These are phyloP conservation scores for Amanita polypyramis DNA, from an alignment of 768 basidiomycete species.

Conservation along the genomic window DNA sequence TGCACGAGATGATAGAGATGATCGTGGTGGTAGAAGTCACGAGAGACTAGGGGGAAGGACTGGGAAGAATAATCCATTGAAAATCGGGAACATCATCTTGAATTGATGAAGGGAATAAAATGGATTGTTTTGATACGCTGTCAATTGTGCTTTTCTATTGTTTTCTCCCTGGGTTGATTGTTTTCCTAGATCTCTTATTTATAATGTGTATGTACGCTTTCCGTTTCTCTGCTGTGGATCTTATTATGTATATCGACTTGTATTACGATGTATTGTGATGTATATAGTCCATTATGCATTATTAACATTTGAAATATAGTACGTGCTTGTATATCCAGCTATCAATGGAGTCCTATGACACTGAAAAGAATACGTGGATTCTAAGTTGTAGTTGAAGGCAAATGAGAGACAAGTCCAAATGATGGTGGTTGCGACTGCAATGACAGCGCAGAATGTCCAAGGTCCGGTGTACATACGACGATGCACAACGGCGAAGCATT, in stretches of 20 bases:
- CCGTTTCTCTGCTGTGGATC: background rate
- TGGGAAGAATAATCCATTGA: constrained; percentile 57
- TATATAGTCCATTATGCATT: background rate
- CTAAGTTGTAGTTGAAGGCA: background rate
- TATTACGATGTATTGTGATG: background rate
- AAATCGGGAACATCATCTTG: constrained; percentile 64
- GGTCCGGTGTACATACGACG: background rate
- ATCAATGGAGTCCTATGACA: background rate
- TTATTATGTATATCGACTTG: background rate
- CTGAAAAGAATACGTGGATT: background rate
- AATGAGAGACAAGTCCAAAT: background rate
- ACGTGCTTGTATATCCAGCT: background rate
- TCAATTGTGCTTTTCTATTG: background rate
- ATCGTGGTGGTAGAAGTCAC: constrained; percentile 13
- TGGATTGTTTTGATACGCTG: background rate
- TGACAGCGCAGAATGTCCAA: background rate
- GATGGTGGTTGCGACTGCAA: background rate
- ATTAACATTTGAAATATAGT: background rate
- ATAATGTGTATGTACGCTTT: background rate
- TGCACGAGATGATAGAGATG: constrained; percentile 13
- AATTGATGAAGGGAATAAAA: constrained; percentile 17
- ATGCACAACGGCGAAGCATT: background rate
- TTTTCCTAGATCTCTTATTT: too few relatives aligned
- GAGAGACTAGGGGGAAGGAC: constrained; percentile 7
- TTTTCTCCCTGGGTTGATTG: background rate